phyloP scores from a whole-genome alignment of 305 asterid species.

The Ilex paraguariensis region DNA sequence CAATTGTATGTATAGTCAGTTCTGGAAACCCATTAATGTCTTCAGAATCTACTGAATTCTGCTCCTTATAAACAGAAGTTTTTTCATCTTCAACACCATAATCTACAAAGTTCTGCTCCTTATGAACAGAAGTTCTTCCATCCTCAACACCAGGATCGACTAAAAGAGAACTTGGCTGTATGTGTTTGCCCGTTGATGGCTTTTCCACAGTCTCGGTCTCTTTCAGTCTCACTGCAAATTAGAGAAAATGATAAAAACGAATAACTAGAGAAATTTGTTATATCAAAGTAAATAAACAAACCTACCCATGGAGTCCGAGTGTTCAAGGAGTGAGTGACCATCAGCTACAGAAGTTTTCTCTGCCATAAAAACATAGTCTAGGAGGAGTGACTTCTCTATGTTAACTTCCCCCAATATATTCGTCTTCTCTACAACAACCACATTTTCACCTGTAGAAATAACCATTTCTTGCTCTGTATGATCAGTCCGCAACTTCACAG shows the following conservation, averaged over 20 bases:
- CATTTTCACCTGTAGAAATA: conserved; percentile 12
- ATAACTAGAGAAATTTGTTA: too few species aligned
- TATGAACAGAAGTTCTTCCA: conserved; percentile 11
- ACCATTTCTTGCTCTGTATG: conserved; percentile 12
- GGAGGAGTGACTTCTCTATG: conserved; percentile 10
- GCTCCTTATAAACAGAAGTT: conserved; percentile 15
- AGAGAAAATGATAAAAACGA: background rate
- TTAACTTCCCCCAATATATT: conserved; percentile 10
- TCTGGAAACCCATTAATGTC: conserved; percentile 9
- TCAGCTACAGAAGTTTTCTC: conserved; percentile 13
- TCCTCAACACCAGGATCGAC: background rate
- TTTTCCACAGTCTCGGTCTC: conserved; percentile 19
- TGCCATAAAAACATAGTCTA: conserved; percentile 8
- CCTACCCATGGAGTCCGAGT: conserved; percentile 20
- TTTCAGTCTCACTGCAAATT: conserved; percentile 24
- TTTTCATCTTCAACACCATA: conserved; percentile 5
- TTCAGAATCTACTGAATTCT: conserved; percentile 10
- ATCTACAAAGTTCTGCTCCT: conserved; percentile 10
- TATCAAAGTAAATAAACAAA: background rate
- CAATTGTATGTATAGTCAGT: conserved; percentile 1
- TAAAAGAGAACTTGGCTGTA: conserved; percentile 1
- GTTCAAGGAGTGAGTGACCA: conserved; percentile 9
- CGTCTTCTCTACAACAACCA: conserved; percentile 7
- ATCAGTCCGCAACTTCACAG: conserved; percentile 4
- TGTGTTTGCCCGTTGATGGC: background rate